Evolutionary conservation across 2,329 filamentous ascomycete species (phyloP).

Genomic region (Dactylellina parvicollis): DNA sequence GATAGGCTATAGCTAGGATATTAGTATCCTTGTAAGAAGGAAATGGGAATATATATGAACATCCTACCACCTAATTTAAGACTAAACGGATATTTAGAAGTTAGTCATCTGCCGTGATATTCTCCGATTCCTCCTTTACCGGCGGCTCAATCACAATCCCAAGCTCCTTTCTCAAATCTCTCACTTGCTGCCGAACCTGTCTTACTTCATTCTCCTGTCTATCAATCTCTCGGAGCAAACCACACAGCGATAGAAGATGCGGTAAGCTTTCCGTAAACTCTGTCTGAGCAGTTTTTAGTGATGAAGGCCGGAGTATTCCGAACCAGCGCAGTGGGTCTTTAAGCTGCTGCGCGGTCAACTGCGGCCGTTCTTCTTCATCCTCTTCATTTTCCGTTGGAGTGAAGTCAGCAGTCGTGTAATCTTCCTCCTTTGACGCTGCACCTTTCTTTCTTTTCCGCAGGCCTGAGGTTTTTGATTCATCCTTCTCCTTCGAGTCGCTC

Average conservation of each 20-base stretch:
- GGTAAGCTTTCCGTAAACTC: slow-evolving; percentile 59
- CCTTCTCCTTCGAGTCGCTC: not conserved
- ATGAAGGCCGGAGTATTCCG: slow-evolving; percentile 64
- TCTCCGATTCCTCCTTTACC: not conserved
- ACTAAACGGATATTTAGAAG: not conserved
- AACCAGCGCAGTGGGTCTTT: slow-evolving; percentile 65
- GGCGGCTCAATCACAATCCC: slow-evolving; percentile 19
- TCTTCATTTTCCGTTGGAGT: not conserved
- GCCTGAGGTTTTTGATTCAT: not conserved
- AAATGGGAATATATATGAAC: slow-evolving; percentile 1
- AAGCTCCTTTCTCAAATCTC: slow-evolving; percentile 23
- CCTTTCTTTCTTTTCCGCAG: slow-evolving; percentile 12
- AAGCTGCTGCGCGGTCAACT: not conserved
- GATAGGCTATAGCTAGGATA: slow-evolving; percentile 18
- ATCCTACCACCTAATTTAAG: not conserved
- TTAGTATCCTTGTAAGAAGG: not conserved
- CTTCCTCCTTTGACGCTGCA: not conserved
- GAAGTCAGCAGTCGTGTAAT: not conserved
- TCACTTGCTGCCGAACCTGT: slow-evolving; percentile 17
- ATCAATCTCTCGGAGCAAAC: slow-evolving; percentile 25
- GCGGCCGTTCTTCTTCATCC: not conserved
- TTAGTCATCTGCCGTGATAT: too few species aligned
- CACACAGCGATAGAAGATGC: slow-evolving; percentile 10
- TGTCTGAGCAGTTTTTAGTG: slow-evolving; percentile 63
- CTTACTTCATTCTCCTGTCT: slow-evolving; percentile 25